These are phyloP conservation scores for Areca catechu DNA, from an alignment of 176 grass and related monocot genomes.

Conservation along the genomic window DNA sequence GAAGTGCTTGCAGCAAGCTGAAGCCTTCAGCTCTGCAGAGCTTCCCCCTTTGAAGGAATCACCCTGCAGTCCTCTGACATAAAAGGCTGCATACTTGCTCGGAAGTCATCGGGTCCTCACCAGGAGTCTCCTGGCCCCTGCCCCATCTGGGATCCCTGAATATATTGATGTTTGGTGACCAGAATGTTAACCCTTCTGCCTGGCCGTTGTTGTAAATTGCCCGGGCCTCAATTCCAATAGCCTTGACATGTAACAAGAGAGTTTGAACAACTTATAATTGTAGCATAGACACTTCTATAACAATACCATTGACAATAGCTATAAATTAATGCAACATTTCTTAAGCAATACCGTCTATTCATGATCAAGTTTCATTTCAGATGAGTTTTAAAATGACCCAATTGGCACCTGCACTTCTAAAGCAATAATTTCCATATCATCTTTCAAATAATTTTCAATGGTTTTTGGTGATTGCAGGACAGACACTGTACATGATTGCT, in stretches of 20 bases:
- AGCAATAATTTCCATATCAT: no score
- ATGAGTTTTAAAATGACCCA: no score
- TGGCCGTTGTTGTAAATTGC: conserved; percentile 84
- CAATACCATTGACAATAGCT: no score
- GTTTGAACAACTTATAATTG: no score
- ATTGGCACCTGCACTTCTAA: no score
- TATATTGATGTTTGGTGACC: conserved; percentile 94
- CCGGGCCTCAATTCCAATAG: conserved; percentile 63
- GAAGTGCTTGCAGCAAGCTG: conserved; percentile 99
- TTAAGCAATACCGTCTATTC: no score
- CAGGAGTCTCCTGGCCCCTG: conserved; percentile 87
- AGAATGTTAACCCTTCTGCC: conserved; percentile 85
- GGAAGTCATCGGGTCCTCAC: conserved; percentile 80
- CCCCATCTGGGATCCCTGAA: conserved; percentile 89
- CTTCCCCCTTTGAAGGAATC: conserved; percentile 43
- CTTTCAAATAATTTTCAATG: no score
- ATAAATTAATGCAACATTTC: no score
- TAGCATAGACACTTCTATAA: no score
- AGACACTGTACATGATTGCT: no score
- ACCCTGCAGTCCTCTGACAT: conserved; percentile 83
- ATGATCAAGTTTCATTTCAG: no score
- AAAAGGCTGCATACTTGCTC: conserved; percentile 76
- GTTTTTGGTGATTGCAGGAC: no score
- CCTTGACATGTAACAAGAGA: conserved; percentile 26
- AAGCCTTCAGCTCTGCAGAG: conserved; percentile 57